Evolutionary conservation across 2,329 filamentous ascomycete genomes (phyloP), one percentile per base, ranked within the genome.

Genomic region (Shiraia sp.): DNA sequence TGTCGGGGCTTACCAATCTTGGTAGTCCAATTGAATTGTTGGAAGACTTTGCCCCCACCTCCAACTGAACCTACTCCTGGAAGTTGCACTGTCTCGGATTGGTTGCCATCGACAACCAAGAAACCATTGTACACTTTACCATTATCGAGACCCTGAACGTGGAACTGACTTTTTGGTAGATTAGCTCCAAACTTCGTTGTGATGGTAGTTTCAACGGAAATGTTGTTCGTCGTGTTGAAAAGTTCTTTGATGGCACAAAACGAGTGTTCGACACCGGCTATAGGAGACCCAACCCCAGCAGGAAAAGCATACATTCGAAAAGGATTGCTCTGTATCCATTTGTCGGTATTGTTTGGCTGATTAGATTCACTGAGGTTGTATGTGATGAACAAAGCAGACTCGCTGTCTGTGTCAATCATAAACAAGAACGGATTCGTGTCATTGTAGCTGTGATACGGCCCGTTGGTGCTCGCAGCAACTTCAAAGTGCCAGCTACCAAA

Each of bases 381-480:
- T 0, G 90, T 95, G 31, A 87, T 85, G 29, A 99, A 77, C 17
- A 99, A 75, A 2, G 89, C 87, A 2, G 89, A 85, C 22, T 78
- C 79, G 30, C 82, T 85, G 67, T 97, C 93, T 16, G 88, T 90
- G 61, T 97, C 93, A 37, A 96, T 82, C 71, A 91, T 87, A 55
- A 83, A 80, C 6, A 96, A 75, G 50, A 85, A 80, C 0, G 81
- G 73, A 45, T 78, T 71, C 10, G 73, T 65, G 49, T 78, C 70
- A 51, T 82, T 74, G 55, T 81, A 88, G 25, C 72, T 77, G 69
- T 95, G 86, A 63, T 88, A 96, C 46, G 79, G 87, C 1, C 75
- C 79, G 56, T 95, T 86, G n/a, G 85, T 83, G 1, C 91, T 96
- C 4, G 82, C 87, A 1, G 89, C 90, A 15, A 99, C 73, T 57